A percentile compares a stretch with the other conserved stretches of the same genome.
Conservation (phyloP, 2,329 filamentous ascomycete species). For the Monilinia fructigena region DNA sequence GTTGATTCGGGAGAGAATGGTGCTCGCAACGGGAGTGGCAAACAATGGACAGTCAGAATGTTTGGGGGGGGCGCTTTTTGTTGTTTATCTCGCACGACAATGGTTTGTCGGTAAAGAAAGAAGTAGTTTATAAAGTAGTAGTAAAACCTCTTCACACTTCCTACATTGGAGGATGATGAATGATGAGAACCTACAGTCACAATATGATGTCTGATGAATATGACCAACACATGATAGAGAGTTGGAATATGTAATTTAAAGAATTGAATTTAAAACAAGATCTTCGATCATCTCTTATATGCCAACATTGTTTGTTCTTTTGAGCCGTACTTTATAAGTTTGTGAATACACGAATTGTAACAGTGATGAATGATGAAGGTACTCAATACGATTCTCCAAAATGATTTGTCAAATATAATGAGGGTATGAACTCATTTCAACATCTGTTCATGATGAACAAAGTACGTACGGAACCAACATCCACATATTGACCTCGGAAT, state of each 20-base stretch:
- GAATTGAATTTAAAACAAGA: conserved; percentile 6
- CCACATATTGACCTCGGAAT: too few species aligned
- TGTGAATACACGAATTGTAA: not conserved
- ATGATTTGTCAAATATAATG: too few species aligned
- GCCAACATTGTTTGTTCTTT: conserved; percentile 18
- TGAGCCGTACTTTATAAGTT: conserved; percentile 4
- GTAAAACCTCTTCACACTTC: too few species aligned
- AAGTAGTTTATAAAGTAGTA: not conserved
- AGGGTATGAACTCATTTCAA: too few species aligned
- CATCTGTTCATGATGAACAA: too few species aligned
- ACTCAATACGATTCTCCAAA: too few species aligned
- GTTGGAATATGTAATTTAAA: not conserved
- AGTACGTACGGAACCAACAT: too few species aligned
- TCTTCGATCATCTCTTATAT: conserved; percentile 15
- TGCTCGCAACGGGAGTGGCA: too few species aligned
- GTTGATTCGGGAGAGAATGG: too few species aligned
- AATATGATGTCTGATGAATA: conserved; percentile 73
- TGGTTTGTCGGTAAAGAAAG: conserved; percentile 73
- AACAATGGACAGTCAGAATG: too few species aligned
- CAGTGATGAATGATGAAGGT: too few species aligned
- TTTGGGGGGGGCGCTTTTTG: too few species aligned
- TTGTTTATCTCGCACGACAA: conserved; percentile 92
- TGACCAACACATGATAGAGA: conserved; percentile 61
- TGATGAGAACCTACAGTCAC: conserved; percentile 65
- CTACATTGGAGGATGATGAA: not conserved